Base-by-base conservation (phyloP, 331 rosid species). In the Quercus phellos region DNA sequence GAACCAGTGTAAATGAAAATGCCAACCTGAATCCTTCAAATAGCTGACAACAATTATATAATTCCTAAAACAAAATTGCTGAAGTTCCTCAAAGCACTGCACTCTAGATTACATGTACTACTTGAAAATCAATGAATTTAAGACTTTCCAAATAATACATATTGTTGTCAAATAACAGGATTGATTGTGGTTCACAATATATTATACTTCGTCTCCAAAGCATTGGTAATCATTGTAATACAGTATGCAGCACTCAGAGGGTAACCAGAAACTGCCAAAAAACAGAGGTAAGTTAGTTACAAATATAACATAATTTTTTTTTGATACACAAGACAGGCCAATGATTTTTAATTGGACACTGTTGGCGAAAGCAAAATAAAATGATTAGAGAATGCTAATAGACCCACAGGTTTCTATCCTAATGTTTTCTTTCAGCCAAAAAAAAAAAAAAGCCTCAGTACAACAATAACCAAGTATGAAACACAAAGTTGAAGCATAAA, bases 241-340 rank as follows among this genome's bases (percentile, higher is more conserved):
- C 98, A 93, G 81, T 82, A 87, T 4, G 97, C 93, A 73, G 97
- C 98, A 79, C 98, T 93, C 58, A 90, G 78, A 26, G 97, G 97
- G 77, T 88, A 93, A 19, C 85, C 87, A 66, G 90, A 93, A 73
- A 91, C 95, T 93, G 95, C 86, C 86, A 82, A 79, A 12, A 43
- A 43, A 14, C 26, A 51, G 2, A 74, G 19, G 81, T 77, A 13
- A 69, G 80, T 74, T 56, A 72, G 46, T 72, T 73, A 29, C 1
- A n/a, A 18, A 72, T 12, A 12, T 4, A 46, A 12, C 4, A 46
- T 46, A 46, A 46, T 10, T 46, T 12, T 46, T 46, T 46, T 17
- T 10, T 46, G 53, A 10, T 46, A 12, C 51, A 46, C 17, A 46
- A 11, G 51, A 46, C 4, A 12, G 53, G 0, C 51, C 53, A 46